phyloP scores from a whole-genome alignment of 371 early-diverging fungal species.

The Zychaea mexicana region DNA sequence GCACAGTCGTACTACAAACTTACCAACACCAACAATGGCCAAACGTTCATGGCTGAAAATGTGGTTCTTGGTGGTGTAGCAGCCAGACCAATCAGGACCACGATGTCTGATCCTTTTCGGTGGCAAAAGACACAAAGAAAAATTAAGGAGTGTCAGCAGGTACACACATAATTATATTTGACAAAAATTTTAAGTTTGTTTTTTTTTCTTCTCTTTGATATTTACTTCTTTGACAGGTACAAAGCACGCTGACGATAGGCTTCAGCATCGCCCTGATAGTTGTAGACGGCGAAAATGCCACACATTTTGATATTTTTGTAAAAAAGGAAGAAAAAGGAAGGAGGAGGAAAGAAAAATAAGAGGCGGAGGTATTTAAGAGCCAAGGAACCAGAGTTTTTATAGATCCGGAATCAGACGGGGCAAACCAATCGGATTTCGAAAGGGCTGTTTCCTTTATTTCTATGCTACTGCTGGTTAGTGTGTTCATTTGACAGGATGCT shows the following conservation, averaged over 20 bases:
- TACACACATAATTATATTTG: too few relatives aligned
- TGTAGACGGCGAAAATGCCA: constrained; percentile 93
- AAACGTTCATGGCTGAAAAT: constrained; percentile 95
- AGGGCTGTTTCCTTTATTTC: neutral
- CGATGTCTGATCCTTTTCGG: constrained; percentile 79
- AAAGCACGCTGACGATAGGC: constrained; percentile 83
- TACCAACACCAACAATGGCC: constrained; percentile 96
- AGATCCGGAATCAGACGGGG: neutral
- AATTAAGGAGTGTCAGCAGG: neutral
- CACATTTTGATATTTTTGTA: constrained; percentile 67
- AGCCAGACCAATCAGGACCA: constrained; percentile 97
- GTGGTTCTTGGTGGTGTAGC: constrained; percentile 74
- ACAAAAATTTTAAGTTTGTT: neutral
- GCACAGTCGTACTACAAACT: constrained; percentile 15
- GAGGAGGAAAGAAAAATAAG: constrained; percentile 3
- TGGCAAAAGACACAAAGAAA: neutral
- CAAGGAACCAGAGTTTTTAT: neutral
- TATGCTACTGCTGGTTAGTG: neutral
- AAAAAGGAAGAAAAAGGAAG: neutral
- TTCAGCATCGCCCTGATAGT: constrained; percentile 78
- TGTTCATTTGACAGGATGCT: neutral
- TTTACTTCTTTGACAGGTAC: constrained; percentile 85
- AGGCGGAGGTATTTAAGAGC: neutral
- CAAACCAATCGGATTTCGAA: neutral
- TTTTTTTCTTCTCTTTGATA: neutral